phyloP scores from a whole-genome alignment of 495 filamentous ascomycete genomes.

The Hypoxylon perforatum region DNA sequence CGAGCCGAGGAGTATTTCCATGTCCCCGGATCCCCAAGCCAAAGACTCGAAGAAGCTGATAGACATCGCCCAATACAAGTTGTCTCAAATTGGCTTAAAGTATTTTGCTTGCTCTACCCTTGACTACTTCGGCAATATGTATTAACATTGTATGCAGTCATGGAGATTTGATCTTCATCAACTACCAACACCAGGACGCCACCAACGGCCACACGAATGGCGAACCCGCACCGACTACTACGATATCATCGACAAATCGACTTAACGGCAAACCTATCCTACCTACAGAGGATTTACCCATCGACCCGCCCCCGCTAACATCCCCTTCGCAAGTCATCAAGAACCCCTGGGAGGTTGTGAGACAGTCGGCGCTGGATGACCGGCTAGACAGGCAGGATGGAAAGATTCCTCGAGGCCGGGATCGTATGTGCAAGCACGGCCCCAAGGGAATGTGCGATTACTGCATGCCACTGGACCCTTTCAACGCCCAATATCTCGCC shows the following conservation, averaged over 20 bases:
- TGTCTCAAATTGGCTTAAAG: conserved; percentile 79
- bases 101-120: conserved; percentile 48
- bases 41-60: conserved; percentile 77
- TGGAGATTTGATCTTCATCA: conserved; percentile 89
- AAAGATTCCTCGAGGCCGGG: conserved; percentile 82
- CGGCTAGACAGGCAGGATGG: conserved; percentile 88
- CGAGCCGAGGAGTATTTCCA: conserved; percentile 76
- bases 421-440: conserved; percentile 96
- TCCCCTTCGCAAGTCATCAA: conserved; percentile 74
- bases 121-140: conserved; percentile 9
- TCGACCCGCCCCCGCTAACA: conserved; percentile 66
- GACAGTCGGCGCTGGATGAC: conserved; percentile 88
- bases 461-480: conserved; percentile 98
- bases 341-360: conserved; percentile 93
- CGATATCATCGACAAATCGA: conserved; percentile 61
- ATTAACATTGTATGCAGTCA: conserved; percentile 67
- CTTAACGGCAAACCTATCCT: conserved; percentile 84
- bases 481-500: conserved; percentile 82
- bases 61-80: conserved; percentile 72
- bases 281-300: conserved; percentile 72
- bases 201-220: conserved; percentile 46
- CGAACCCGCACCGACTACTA: conserved; percentile 53
- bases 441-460: conserved; percentile 99
- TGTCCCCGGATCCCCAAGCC: conserved; percentile 82
- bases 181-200: conserved; percentile 67